Base-by-base conservation (phyloP, 192 early-diverging fungal genomes). In the Rhizophagus sp. region DNA sequence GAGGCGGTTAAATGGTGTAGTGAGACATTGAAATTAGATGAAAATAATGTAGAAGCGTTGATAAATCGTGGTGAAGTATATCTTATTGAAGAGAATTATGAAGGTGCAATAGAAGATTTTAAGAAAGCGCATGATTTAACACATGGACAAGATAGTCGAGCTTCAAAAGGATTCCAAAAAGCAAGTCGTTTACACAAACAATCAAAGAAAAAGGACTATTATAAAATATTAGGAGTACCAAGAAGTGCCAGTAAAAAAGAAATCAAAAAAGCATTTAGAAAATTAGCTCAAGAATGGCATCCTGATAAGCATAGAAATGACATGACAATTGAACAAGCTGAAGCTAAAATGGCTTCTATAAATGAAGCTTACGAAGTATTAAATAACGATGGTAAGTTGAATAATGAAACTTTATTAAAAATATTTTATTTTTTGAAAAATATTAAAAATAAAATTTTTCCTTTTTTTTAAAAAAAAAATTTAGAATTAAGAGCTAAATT, bases 291-390 rank as follows among this genome's bases (percentile, higher is more conserved):
- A 81, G 86, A 93, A 83, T 97, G 94, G 93, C 94, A 95, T 75
- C 94, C 94, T 27, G 94, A 95, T 78, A 91, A 89, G 19, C 93
- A 95, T 75, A 83, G 80, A 19, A 96, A 96, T 39, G 95, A 97
- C 41, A 79, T 95, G 82, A 68, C 85, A 10, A 87, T 89, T 71
- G 96, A 96, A 11, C 81, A 92, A 71, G 96, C 95, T 13, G 89
- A 93, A 73, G 89, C 87, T 81, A 97, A 95, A 88, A 98, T 98
- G 96, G 90, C 92, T 22, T 92, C 94, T 24, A 93, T 99, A 78
- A 98, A 99, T 80, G 89, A 92, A 81, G 97, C 98, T 3, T 95
- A 97, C 84, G 94, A 96, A 88, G 92, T 97, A 3, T 85, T 95
- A 82, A 90, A 82, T 78, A 85, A 94, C 80, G 89, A 90, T 63